Conservation (phyloP, 2,329 filamentous ascomycete genomes). For the Colletotrichum camelliae region DNA sequence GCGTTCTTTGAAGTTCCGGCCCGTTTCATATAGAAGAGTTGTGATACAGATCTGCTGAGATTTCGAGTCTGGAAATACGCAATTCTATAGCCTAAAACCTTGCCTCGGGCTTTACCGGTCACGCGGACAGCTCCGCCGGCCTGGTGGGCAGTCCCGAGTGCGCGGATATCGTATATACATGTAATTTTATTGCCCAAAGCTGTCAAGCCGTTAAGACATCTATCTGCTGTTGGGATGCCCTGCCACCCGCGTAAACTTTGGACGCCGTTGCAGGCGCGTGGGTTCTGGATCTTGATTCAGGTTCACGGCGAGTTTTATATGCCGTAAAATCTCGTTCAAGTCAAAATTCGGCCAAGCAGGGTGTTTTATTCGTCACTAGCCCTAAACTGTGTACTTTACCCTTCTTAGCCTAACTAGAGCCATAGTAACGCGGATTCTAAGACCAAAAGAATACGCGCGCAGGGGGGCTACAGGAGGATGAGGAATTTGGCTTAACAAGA, state of each 20-base stretch:
- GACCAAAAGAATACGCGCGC: too few relatives aligned
- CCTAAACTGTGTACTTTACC: too few relatives aligned
- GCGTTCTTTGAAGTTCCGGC: neutral
- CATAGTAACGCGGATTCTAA: too few relatives aligned
- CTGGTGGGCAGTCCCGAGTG: neutral
- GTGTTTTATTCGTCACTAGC: too few relatives aligned
- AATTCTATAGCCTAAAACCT: neutral
- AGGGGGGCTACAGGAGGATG: too few relatives aligned
- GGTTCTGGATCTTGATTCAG: neutral
- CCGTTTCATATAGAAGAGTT: neutral
- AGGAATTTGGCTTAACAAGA: too few relatives aligned
- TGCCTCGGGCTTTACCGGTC: neutral
- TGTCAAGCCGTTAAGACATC: neutral
- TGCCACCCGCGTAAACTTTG: neutral
- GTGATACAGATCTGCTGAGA: neutral
- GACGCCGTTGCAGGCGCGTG: neutral
- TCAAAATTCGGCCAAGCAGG: too few relatives aligned
- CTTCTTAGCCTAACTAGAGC: too few relatives aligned
- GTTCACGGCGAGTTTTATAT: neutral
- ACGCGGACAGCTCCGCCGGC: neutral
- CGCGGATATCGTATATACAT: neutral
- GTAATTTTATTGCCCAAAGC: neutral
- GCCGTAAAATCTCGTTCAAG: too few relatives aligned
- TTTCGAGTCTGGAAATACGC: neutral
- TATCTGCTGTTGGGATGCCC: neutral